Conservation (phyloP, 2,329 filamentous ascomycete species). For the Talaromyces piceae region DNA sequence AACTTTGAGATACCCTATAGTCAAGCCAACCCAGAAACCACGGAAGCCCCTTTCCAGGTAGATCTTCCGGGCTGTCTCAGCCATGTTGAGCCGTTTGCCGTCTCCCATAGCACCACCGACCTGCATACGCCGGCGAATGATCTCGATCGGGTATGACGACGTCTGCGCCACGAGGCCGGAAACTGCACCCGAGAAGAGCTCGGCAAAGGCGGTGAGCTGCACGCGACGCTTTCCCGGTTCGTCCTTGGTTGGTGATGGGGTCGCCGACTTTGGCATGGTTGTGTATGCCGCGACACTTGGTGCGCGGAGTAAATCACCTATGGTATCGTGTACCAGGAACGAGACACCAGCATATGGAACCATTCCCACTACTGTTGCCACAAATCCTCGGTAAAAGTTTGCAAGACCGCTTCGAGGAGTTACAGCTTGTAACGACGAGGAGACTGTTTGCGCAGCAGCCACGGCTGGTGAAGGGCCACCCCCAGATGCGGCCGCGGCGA, state of each 20-base stretch:
- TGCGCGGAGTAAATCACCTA: slow-evolving; percentile 72
- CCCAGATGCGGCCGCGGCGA: slow-evolving; percentile 29
- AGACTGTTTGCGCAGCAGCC: slow-evolving; percentile 28
- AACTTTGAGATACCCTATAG: slow-evolving; percentile 92
- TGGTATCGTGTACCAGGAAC: slow-evolving; percentile 89
- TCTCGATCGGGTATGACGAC: slow-evolving; percentile 85
- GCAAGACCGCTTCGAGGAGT: slow-evolving; percentile 61
- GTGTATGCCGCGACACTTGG: slow-evolving; percentile 64
- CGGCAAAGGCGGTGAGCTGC: slow-evolving; percentile 73
- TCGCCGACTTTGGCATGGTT: slow-evolving; percentile 56
- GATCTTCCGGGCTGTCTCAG: slow-evolving; percentile 70
- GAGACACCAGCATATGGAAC: slow-evolving; percentile 92
- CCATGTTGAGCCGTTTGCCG: slow-evolving; percentile 67
- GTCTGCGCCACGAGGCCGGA: slow-evolving; percentile 89
- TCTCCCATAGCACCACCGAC: slow-evolving; percentile 92
- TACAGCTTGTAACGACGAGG: slow-evolving; percentile 40
- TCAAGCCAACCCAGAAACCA: slow-evolving; percentile 88
- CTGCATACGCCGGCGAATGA: slow-evolving; percentile 89
- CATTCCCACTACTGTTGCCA: slow-evolving; percentile 87
- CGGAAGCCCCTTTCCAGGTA: slow-evolving; percentile 64
- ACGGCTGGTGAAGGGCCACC: slow-evolving; percentile 24
- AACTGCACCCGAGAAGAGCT: slow-evolving; percentile 74
- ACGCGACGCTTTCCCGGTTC: slow-evolving; percentile 52
- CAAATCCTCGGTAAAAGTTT: slow-evolving; percentile 95
- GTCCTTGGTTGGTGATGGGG: slow-evolving; percentile 25